Conservation (phyloP, 352 stramenopile species). For the Globisporangium lucens region DNA sequence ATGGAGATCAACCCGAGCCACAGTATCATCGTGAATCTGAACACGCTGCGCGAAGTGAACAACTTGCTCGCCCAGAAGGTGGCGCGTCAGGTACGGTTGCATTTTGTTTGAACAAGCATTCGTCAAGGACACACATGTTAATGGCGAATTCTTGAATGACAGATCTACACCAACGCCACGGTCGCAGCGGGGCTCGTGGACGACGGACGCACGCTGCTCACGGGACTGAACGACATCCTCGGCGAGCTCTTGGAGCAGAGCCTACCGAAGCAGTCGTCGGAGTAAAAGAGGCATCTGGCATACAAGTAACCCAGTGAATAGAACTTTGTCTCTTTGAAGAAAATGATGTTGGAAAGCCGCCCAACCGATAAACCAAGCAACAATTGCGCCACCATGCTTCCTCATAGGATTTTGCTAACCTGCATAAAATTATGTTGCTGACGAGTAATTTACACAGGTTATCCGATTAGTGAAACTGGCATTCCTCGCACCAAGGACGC, state of each 20-base stretch:
- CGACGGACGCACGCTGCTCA: conserved; percentile 96
- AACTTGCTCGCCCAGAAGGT: conserved; percentile 83
- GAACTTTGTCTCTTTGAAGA: not conserved
- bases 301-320: too few relatives aligned
- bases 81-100: conserved; percentile 52
- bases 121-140: not conserved
- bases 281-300: conserved; percentile 17
- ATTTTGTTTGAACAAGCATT: not conserved
- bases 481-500: not conserved
- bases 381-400: too few relatives aligned
- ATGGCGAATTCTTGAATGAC: conserved; percentile 30
- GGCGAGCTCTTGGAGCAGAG: conserved; percentile 77
- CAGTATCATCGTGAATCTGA: conserved; percentile 94
- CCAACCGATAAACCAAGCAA: too few relatives aligned
- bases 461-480: too few relatives aligned
- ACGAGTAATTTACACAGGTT: too few relatives aligned
- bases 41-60: conserved; percentile 84
- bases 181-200: conserved; percentile 98
- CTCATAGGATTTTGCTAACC: too few relatives aligned
- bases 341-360: not conserved
- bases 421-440: not conserved
- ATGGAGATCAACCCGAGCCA: conserved; percentile 99
- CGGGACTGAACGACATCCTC: conserved; percentile 95
- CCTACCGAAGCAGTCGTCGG: conserved; percentile 35
- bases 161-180: conserved; percentile 98